Evolutionary conservation across 805 yeast genomes (phyloP), one percentile per base, ranked within the genome.

Genomic region (Lipomyces yamadae): DNA sequence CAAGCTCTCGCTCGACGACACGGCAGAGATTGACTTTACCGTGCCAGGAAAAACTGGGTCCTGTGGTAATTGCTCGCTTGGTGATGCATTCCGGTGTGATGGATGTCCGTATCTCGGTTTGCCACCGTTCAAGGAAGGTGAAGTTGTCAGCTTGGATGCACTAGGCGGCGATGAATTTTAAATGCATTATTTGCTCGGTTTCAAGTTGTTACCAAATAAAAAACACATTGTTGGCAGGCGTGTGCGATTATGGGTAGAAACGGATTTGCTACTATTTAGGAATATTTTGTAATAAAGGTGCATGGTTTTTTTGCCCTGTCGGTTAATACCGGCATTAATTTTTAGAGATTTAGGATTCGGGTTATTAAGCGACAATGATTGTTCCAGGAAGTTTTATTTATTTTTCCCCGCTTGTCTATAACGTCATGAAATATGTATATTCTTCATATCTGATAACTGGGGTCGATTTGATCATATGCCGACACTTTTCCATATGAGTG

Each of bases 51-150:
- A 94, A 75, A 89, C 96, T 11, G 80, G 78, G 2, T 97, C 98
- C 2, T 95, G 99, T 81, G 97, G 97, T 33, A 91, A 97, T 10
- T 95, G 99, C 80, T 88, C 98, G 0, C 83, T 95, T 60, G 99
- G 99, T 56, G 99, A 95, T 78, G 99, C 99, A 0, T 95, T 95
- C 81, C 83, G 99, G 75, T 95, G 99, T 78, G 97, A 93, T 72
- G 98, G 98, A 1, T 95, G 99, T 80, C 99, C 99, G 52, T 95
- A 88, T 79, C 81, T 95, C 72, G 99, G 99, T 0, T 82, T 95
- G 57, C 99, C 99, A 15, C 98, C 99, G 2, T 95, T 95, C 84
- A 92, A 92, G 79, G 99, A 98, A 0, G 99, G 99, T 61, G 96
- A 95, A 80, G 88, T 88, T 10, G 87, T 95, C 63, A 87, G 89